phyloP scores from a whole-genome alignment of 148 eudicot genomes.

The Suaeda aralocaspica region DNA sequence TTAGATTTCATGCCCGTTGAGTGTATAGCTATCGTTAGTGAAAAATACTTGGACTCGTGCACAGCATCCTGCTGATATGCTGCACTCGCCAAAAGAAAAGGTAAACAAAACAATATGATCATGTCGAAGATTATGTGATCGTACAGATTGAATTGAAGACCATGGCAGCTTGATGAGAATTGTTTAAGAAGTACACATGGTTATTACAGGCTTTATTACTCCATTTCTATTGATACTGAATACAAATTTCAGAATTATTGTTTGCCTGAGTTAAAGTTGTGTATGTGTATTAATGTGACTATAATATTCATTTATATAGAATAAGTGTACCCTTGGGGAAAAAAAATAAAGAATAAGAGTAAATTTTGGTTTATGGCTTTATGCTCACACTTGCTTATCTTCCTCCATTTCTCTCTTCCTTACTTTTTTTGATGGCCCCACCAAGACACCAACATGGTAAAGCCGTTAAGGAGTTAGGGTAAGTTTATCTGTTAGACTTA shows the following conservation, averaged over 20 bases:
- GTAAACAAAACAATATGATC: not conserved
- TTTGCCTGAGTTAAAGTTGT: not conserved
- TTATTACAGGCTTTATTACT: too few relatives aligned
- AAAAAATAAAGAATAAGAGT: too few relatives aligned
- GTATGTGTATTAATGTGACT: not conserved
- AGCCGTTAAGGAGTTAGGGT: too few relatives aligned
- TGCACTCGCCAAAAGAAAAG: not conserved
- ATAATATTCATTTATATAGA: not conserved
- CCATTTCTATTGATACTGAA: not conserved
- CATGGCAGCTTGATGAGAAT: not conserved
- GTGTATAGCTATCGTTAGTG: constrained; percentile 16
- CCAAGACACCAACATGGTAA: too few relatives aligned
- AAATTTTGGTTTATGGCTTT: too few relatives aligned
- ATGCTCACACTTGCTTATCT: too few relatives aligned
- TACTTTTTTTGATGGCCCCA: too few relatives aligned
- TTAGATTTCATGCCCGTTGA: not conserved
- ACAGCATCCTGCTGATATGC: constrained; percentile 2
- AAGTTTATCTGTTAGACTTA: too few relatives aligned
- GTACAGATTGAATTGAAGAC: not conserved
- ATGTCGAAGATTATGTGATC: not conserved
- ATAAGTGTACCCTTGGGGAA: too few relatives aligned
- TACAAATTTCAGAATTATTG: not conserved
- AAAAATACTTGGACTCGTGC: not conserved
- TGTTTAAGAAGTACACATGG: too few relatives aligned
- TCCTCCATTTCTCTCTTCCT: too few relatives aligned